Conservation (phyloP, 2,329 filamentous ascomycete species). For the Penicillium rolfsii region DNA sequence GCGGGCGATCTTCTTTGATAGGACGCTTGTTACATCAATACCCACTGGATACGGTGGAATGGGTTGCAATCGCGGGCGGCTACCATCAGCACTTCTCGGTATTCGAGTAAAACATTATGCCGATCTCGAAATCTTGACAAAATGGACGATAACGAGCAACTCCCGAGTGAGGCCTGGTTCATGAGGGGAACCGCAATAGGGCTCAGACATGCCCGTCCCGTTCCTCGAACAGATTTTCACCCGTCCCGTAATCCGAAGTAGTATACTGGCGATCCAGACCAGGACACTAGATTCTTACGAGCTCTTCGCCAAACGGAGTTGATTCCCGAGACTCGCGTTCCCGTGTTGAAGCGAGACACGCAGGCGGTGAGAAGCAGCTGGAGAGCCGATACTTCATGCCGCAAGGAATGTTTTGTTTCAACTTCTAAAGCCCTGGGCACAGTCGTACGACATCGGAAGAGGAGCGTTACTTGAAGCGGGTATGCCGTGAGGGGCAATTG, state of each 20-base stretch:
- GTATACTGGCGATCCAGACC: neutral
- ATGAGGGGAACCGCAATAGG: neutral
- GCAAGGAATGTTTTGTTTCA: slow-evolving; percentile 12
- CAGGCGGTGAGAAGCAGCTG: slow-evolving; percentile 7
- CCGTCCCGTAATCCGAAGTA: neutral
- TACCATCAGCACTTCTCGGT: too few relatives aligned
- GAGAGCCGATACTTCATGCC: neutral
- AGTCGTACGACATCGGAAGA: slow-evolving; percentile 13
- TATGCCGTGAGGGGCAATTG: slow-evolving; percentile 3
- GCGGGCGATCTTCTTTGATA: slow-evolving; percentile 41
- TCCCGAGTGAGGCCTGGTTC: neutral
- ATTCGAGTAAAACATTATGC: neutral
- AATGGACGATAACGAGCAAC: neutral
- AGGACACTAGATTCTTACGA: neutral
- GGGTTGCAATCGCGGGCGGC: neutral
- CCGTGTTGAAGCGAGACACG: slow-evolving; percentile 15
- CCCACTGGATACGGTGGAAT: neutral
- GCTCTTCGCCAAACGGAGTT: neutral
- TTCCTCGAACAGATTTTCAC: neutral
- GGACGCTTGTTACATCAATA: neutral
- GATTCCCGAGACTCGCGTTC: slow-evolving; percentile 9
- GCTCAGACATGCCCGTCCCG: slow-evolving; percentile 1
- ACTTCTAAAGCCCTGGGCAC: slow-evolving; percentile 16
- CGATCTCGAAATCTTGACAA: neutral
- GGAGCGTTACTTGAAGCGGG: slow-evolving; percentile 21